Conservation (phyloP, 1,139 yeast genomes). For the Blastobotrys ciferrii region DNA sequence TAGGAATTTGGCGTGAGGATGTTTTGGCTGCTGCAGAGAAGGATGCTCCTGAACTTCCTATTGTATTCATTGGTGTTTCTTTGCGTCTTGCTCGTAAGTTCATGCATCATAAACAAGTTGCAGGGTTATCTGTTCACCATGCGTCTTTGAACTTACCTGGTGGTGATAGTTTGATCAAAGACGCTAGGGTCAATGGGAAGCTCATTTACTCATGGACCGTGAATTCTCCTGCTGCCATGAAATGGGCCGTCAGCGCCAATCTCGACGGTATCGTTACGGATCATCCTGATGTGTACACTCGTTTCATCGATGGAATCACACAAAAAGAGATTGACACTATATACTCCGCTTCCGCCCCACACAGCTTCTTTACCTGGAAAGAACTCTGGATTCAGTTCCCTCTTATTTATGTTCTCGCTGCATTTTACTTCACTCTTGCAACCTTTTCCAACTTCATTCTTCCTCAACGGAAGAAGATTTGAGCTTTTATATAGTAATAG, state of each 20-base stretch:
- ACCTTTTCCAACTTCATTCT: background rate
- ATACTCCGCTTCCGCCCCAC: conserved; percentile 20
- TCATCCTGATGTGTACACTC: conserved; percentile 43
- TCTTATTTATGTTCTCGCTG: conserved; percentile 7
- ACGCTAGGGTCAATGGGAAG: conserved; percentile 45
- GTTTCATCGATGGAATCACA: conserved; percentile 16
- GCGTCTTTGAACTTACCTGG: conserved; percentile 44
- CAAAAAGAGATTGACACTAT: conserved; percentile 23
- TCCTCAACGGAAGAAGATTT: conserved; percentile 1
- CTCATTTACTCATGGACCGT: conserved; percentile 81
- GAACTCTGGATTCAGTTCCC: conserved; percentile 20
- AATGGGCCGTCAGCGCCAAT: conserved; percentile 47
- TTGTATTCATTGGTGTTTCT: conserved; percentile 53
- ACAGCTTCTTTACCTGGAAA: conserved; percentile 13
- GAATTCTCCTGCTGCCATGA: conserved; percentile 47
- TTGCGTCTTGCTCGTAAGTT: conserved; percentile 38
- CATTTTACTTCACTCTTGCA: conserved; percentile 1
- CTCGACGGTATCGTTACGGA: conserved; percentile 65
- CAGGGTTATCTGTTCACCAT: conserved; percentile 45
- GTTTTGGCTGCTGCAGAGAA: conserved; percentile 54
- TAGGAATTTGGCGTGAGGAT: conserved; percentile 79
- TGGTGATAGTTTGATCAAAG: conserved; percentile 40
- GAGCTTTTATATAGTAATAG: background rate
- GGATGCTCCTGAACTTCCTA: conserved; percentile 46
- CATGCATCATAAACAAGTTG: conserved; percentile 38